Evolutionary conservation across 768 basidiomycete genomes (phyloP).

Genomic region (Amanita rimosa): DNA sequence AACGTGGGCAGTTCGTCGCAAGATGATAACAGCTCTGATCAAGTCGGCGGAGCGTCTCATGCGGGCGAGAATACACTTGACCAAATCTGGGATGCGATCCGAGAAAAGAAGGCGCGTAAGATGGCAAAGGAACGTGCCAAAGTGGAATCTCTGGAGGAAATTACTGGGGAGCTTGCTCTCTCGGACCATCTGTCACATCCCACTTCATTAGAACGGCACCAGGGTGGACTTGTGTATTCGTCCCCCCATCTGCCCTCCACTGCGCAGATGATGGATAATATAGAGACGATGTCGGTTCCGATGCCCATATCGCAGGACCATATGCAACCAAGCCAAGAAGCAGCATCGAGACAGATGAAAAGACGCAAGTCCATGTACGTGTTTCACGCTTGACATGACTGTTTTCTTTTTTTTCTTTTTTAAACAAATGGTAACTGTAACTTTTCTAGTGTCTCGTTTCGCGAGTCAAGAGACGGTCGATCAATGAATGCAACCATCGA

Average conservation of each 20-base stretch:
- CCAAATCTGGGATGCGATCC: constrained; percentile 54
- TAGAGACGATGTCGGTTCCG: constrained; percentile 4
- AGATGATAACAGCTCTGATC: constrained; percentile 29
- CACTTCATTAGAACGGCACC: constrained; percentile 21
- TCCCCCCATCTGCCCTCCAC: not conserved
- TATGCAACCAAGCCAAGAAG: constrained; percentile 11
- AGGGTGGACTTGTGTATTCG: not conserved
- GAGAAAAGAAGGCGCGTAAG: constrained; percentile 51
- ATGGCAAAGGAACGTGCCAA: constrained; percentile 63
- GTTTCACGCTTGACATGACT: constrained; percentile 15
- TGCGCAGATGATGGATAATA: constrained; percentile 1
- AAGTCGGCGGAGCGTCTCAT: constrained; percentile 11
- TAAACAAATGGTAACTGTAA: too few species aligned
- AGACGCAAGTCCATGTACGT: constrained; percentile 58
- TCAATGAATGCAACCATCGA: constrained; percentile 65
- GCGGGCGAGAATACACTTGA: constrained; percentile 32
- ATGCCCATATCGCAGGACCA: constrained; percentile 3
- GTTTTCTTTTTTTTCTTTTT: too few species aligned
- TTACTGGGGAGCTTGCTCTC: constrained; percentile 22
- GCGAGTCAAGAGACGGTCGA: constrained; percentile 60
- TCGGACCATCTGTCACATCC: constrained; percentile 21
- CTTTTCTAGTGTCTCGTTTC: constrained; percentile 60
- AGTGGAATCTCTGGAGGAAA: constrained; percentile 54
- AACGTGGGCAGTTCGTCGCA: constrained; percentile 30
- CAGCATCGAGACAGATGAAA: constrained; percentile 33